Conservation (phyloP, 495 filamentous ascomycete species). For the Penicillium soppii region DNA sequence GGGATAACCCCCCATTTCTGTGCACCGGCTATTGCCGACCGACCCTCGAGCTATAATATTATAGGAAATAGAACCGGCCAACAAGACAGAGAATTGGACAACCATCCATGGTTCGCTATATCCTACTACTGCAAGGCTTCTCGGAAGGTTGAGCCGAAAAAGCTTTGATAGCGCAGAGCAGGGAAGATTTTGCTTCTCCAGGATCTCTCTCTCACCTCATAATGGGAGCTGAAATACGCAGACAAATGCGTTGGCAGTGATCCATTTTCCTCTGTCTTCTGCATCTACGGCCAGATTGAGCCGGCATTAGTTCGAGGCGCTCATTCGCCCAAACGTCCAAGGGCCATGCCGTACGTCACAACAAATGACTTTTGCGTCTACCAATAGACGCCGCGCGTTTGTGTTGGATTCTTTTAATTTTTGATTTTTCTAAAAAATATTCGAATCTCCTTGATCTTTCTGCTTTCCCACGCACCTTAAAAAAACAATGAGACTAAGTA, state of each 20-base stretch:
- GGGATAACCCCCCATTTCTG: constrained; percentile 7
- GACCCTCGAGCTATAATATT: background rate
- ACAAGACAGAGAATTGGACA: too few species aligned
- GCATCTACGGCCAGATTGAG: constrained; percentile 23
- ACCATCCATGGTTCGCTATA: constrained; percentile 17
- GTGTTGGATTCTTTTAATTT: constrained; percentile 25
- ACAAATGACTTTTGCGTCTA: constrained; percentile 24
- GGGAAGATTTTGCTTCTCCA: background rate
- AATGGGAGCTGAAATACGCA: constrained; percentile 16
- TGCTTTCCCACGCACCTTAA: background rate
- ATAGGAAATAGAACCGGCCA: background rate
- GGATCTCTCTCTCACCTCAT: constrained; percentile 3
- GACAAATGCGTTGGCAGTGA: constrained; percentile 27
- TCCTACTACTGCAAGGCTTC: background rate
- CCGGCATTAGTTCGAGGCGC: constrained; percentile 17
- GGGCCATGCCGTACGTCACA: constrained; percentile 24
- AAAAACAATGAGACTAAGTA: too few species aligned
- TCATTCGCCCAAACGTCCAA: constrained; percentile 19
- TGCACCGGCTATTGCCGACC: constrained; percentile 16
- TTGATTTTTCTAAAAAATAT: background rate
- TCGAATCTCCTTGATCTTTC: background rate
- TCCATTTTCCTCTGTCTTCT: constrained; percentile 6
- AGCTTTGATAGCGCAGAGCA: background rate
- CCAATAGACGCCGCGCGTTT: constrained; percentile 32
- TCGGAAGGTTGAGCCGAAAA: background rate